These are phyloP conservation scores for Phytophthora fragariaefolia DNA, from an alignment of 352 stramenopile genomes.

Conservation along the genomic window DNA sequence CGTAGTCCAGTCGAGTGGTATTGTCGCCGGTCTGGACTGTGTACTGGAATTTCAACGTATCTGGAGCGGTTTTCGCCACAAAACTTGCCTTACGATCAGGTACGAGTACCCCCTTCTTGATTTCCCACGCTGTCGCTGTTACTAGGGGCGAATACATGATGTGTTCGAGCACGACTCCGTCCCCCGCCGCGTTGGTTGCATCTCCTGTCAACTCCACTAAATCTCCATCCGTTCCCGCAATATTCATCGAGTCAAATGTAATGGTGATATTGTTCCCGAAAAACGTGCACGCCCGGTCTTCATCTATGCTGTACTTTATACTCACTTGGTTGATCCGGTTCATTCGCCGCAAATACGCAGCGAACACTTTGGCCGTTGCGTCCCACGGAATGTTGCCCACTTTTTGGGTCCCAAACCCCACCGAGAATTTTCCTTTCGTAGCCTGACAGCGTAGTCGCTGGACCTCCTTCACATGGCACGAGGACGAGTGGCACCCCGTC, in stretches of 20 bases:
- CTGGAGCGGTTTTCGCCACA: slow-evolving; percentile 30
- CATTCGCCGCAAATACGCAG: slow-evolving; percentile 62
- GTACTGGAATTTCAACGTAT: slow-evolving; percentile 72
- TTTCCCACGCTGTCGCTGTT: slow-evolving; percentile 62
- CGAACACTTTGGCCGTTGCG: slow-evolving; percentile 50
- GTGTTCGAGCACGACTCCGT: slow-evolving; percentile 42
- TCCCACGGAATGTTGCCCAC: slow-evolving; percentile 78
- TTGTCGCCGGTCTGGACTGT: slow-evolving; percentile 66
- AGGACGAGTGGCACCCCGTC: slow-evolving; percentile 59
- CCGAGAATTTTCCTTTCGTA: slow-evolving; percentile 67
- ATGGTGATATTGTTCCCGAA: slow-evolving; percentile 84
- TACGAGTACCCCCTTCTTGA: slow-evolving; percentile 58
- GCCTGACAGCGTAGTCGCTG: slow-evolving; percentile 68
- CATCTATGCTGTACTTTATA: slow-evolving; percentile 68
- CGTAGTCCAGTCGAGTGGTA: slow-evolving; percentile 68
- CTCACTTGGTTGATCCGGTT: slow-evolving; percentile 65
- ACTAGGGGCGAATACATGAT: slow-evolving; percentile 54
- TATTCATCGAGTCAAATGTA: slow-evolving; percentile 82
- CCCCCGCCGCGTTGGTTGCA: slow-evolving; percentile 48
- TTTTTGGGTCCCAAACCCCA: slow-evolving; percentile 59
- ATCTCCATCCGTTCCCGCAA: slow-evolving; percentile 66
- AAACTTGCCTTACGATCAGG: slow-evolving; percentile 52
- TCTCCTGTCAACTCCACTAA: slow-evolving; percentile 68
- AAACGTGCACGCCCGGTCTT: slow-evolving; percentile 69
- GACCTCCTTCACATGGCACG: slow-evolving; percentile 64